A percentile compares a stretch with the other conserved stretches of the same genome.
These are phyloP conservation scores for Rhododendron griersonianum DNA, from an alignment of 148 eudicot genomes.

Conservation along the genomic window DNA sequence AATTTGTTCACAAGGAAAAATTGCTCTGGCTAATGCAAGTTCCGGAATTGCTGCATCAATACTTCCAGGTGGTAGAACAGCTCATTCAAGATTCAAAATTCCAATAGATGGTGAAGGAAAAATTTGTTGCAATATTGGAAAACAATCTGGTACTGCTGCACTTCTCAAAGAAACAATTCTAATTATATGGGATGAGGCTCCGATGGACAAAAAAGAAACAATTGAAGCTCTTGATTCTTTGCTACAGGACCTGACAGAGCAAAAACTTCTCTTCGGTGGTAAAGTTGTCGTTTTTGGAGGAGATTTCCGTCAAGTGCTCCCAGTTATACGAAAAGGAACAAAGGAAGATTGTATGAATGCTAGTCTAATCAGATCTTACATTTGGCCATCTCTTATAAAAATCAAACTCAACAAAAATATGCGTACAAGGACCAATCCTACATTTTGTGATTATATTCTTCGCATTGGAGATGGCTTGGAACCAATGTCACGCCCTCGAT, in stretches of 20 bases:
- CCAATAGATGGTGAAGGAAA: background rate
- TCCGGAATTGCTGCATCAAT: background rate
- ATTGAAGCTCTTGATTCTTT: background rate
- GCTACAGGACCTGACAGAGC: background rate
- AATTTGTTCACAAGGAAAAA: background rate
- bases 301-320: background rate
- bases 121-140: background rate
- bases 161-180: background rate
- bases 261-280: background rate
- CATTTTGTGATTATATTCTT: background rate
- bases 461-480: background rate
- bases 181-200: background rate
- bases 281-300: background rate
- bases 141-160: background rate
- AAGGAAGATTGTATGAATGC: background rate
- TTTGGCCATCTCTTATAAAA: background rate
- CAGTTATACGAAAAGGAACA: background rate
- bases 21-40: background rate
- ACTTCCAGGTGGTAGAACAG: background rate
- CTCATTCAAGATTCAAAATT: background rate
- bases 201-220: background rate
- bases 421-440: background rate
- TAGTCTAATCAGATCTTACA: background rate
- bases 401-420: background rate
- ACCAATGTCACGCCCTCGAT: too few species aligned